phyloP scores from a whole-genome alignment of 345 rosid species.

The Capsella bursapastoris region DNA sequence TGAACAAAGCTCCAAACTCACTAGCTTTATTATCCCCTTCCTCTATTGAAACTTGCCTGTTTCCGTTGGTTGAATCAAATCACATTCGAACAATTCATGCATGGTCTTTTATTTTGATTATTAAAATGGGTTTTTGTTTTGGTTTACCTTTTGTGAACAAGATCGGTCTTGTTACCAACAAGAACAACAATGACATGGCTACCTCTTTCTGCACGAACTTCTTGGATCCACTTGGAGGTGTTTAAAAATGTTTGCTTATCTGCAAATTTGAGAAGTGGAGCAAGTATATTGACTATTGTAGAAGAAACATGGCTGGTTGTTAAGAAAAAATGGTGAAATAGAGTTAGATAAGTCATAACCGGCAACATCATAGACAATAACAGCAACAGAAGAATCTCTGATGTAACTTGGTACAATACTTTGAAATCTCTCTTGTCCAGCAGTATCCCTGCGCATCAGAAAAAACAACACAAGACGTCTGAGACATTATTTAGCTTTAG shows the following conservation, averaged over 20 bases:
- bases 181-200: slow-evolving; percentile 75
- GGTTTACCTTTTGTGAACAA: slow-evolving; percentile 64
- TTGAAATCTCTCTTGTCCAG: slow-evolving; percentile 92
- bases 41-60: slow-evolving; percentile 90
- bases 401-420: slow-evolving; percentile 87
- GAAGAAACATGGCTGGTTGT: neutral
- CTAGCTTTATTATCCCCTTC: slow-evolving; percentile 85
- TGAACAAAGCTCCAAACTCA: slow-evolving; percentile 80
- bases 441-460: slow-evolving; percentile 67
- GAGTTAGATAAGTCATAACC: slow-evolving; percentile 52
- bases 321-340: neutral
- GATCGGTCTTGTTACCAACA: slow-evolving; percentile 93
- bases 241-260: slow-evolving; percentile 82
- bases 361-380: slow-evolving; percentile 86
- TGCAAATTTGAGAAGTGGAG: slow-evolving; percentile 33
- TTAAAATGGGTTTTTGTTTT: neutral
- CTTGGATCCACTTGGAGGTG: slow-evolving; percentile 84
- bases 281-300: neutral
- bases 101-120: neutral
- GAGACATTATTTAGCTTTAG: neutral
- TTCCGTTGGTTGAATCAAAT: slow-evolving; percentile 1
- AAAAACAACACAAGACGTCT: neutral
- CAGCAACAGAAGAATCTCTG: slow-evolving; percentile 88
- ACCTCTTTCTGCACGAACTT: slow-evolving; percentile 80
- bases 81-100: slow-evolving; percentile 5